Percentiles rank a stretch among this genome's conserved stretches.
Evolutionary conservation across 768 basidiomycete species (phyloP).

Genomic region (Tubosaeta sp.): DNA sequence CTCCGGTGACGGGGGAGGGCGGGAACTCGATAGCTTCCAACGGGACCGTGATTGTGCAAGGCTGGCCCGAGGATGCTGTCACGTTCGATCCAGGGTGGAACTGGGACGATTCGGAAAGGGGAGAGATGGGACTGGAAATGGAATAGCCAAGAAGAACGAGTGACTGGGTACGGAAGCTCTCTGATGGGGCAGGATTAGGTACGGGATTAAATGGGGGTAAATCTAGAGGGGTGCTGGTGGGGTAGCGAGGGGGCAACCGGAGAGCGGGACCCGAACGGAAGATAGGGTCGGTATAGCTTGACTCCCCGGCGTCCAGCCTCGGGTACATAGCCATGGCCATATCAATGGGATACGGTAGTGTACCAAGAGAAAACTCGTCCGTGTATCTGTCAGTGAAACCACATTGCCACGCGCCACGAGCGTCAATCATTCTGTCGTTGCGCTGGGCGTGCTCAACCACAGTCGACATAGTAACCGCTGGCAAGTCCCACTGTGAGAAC

Average conservation of each 20-base stretch:
- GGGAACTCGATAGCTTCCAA: constrained; percentile 8
- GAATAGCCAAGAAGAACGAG: background rate
- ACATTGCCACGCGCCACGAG: background rate
- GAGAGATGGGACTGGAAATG: background rate
- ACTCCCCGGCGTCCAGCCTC: background rate
- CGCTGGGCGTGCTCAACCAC: background rate
- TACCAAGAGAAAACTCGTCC: background rate
- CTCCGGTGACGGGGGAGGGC: background rate
- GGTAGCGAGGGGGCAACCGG: background rate
- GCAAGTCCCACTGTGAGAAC: background rate
- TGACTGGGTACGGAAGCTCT: background rate
- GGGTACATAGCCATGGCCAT: constrained; percentile 6
- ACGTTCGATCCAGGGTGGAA: background rate
- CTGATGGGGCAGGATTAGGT: background rate
- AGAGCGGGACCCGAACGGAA: background rate
- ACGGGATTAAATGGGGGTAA: background rate
- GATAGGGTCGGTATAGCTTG: background rate
- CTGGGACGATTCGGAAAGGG: background rate
- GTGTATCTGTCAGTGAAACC: background rate
- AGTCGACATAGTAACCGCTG: constrained; percentile 4
- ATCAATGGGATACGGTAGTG: background rate
- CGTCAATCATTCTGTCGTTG: constrained; percentile 1
- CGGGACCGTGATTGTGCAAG: constrained; percentile 4
- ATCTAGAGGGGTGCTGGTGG: background rate
- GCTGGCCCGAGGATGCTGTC: background rate